Conservation (phyloP, 805 yeast species). For the Yarrowia alimentaria region DNA sequence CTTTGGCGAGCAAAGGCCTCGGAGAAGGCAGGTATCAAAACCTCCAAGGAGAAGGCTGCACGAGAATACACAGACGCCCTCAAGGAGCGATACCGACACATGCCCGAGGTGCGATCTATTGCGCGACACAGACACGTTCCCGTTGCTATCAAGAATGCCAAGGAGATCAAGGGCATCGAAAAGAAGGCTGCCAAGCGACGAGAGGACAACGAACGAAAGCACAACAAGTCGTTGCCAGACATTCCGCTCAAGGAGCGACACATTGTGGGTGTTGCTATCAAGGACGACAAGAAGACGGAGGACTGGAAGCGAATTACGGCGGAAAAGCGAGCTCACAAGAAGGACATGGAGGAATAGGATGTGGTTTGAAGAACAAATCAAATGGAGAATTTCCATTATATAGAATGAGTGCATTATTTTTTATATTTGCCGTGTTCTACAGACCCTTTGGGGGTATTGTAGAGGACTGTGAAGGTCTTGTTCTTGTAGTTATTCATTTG, state of each 20-base stretch:
- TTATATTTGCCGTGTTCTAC: too few relatives aligned
- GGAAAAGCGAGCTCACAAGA: conserved; percentile 15
- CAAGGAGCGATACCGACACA: conserved; percentile 86
- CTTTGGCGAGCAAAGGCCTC: conserved; percentile 88
- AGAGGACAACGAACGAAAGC: conserved; percentile 78
- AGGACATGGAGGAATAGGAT: background rate
- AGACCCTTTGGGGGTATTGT: too few relatives aligned
- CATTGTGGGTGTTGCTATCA: conserved; percentile 70
- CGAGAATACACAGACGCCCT: conserved; percentile 88
- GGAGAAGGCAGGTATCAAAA: conserved; percentile 78
- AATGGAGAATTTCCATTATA: too few relatives aligned
- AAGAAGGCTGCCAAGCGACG: conserved; percentile 69
- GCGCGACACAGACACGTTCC: conserved; percentile 93
- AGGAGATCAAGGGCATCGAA: conserved; percentile 78
- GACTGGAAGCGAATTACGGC: conserved; percentile 22
- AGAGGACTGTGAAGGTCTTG: too few relatives aligned
- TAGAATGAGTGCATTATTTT: background rate
- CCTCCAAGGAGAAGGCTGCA: conserved; percentile 74
- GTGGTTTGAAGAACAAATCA: too few relatives aligned
- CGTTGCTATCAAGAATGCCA: conserved; percentile 78
- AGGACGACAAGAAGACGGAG: conserved; percentile 30
- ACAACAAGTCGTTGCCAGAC: conserved; percentile 53
- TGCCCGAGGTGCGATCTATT: conserved; percentile 94
- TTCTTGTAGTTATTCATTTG: too few relatives aligned
- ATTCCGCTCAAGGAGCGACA: conserved; percentile 79